Conservation (phyloP, 192 early-diverging fungal genomes). For the Linnemannia zychae region DNA sequence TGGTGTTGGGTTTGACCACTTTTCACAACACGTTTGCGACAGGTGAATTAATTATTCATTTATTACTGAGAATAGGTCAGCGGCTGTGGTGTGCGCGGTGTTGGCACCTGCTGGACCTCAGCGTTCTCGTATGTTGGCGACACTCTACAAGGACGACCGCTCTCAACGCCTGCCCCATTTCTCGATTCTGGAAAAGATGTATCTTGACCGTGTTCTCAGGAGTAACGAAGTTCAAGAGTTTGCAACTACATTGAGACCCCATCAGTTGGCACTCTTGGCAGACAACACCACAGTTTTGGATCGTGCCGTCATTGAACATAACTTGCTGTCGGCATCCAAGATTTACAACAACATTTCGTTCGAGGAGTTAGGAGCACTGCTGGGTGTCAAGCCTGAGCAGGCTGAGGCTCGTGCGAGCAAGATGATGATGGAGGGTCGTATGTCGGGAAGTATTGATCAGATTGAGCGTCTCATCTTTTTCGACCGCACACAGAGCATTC, state of each 20-base stretch:
- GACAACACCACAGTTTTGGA: constrained; percentile 89
- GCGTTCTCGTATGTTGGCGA: constrained; percentile 87
- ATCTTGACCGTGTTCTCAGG: constrained; percentile 88
- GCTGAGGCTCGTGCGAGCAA: constrained; percentile 88
- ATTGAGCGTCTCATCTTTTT: constrained; percentile 90
- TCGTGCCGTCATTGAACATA: constrained; percentile 96
- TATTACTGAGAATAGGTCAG: constrained; percentile 51
- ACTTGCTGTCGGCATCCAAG: constrained; percentile 87
- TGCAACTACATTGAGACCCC: constrained; percentile 74
- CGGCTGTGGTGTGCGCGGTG: constrained; percentile 92
- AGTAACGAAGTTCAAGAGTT: constrained; percentile 86
- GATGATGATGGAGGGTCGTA: constrained; percentile 93
- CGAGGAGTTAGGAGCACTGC: constrained; percentile 82
- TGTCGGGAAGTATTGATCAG: constrained; percentile 94
- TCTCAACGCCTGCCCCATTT: constrained; percentile 81
- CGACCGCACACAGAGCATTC: constrained; percentile 68
- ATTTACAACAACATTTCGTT: constrained; percentile 96
- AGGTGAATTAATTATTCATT: too few species aligned
- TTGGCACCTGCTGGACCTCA: constrained; percentile 93
- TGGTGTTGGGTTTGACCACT: not conserved
- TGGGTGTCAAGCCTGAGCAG: constrained; percentile 82
- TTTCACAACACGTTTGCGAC: too few species aligned
- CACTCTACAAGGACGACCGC: constrained; percentile 93
- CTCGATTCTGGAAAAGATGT: constrained; percentile 95
- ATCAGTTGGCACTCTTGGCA: constrained; percentile 81